Evolutionary conservation across 2,329 filamentous ascomycete genomes (phyloP).

Genomic region (Cadophora luteo-olivacea): DNA sequence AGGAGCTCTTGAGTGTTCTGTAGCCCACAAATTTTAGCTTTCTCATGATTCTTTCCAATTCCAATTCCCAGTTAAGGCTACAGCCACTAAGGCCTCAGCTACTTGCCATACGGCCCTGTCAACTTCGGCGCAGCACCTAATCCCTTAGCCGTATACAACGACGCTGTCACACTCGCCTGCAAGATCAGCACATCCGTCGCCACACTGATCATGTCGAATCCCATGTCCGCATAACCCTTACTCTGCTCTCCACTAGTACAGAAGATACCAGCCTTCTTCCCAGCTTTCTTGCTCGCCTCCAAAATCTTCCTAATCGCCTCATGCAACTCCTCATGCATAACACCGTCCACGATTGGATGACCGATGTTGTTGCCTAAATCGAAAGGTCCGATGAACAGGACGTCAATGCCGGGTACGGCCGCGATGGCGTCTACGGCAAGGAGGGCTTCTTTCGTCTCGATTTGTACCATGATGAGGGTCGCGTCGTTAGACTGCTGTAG

Average conservation of each 20-base stretch:
- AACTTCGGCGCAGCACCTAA: conserved; percentile 39
- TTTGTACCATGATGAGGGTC: conserved; percentile 70
- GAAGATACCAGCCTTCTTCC: conserved; percentile 71
- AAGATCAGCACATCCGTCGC: conserved; percentile 62
- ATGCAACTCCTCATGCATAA: conserved; percentile 63
- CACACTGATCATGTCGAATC: conserved; percentile 67
- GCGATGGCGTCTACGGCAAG: conserved; percentile 67
- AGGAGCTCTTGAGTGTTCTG: not conserved
- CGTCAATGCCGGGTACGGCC: conserved; percentile 63
- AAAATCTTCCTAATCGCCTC: conserved; percentile 65
- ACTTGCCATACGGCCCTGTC: conserved; percentile 42
- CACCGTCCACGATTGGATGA: conserved; percentile 64
- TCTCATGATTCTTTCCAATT: not conserved
- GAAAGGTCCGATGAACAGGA: conserved; percentile 70
- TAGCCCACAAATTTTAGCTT: not conserved
- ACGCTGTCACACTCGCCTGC: conserved; percentile 52
- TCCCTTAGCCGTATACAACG: conserved; percentile 56
- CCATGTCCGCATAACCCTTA: conserved; percentile 58
- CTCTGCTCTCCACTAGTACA: conserved; percentile 62
- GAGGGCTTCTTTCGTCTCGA: conserved; percentile 69
- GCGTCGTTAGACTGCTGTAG: conserved; percentile 62
- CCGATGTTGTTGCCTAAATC: conserved; percentile 70
- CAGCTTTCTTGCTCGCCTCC: conserved; percentile 62
- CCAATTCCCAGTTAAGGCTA: not conserved
- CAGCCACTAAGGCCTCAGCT: not conserved